Evolutionary conservation across 768 basidiomycete genomes (phyloP).

Genomic region (Serendipita vermifera): DNA sequence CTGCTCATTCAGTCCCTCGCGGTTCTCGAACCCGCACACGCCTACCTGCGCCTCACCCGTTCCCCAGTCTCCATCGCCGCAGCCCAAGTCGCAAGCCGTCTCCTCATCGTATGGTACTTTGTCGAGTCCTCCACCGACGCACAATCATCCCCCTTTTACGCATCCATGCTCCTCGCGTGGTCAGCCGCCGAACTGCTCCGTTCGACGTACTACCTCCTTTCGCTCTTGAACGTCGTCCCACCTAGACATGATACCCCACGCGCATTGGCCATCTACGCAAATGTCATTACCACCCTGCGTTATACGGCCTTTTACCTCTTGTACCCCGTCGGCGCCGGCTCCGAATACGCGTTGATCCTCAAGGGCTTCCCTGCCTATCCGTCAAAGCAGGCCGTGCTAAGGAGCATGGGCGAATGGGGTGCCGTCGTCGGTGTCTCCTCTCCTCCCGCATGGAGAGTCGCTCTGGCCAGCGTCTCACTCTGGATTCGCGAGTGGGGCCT

Average conservation of each 20-base stretch:
- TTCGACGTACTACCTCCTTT: conserved; percentile 73
- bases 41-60: conserved; percentile 62
- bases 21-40: conserved; percentile 71
- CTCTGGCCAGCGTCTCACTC: conserved; percentile 7
- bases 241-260: conserved; percentile 5
- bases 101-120: conserved; percentile 80
- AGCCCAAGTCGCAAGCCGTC: conserved; percentile 67
- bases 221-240: conserved; percentile 43
- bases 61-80: conserved; percentile 61
- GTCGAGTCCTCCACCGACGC: conserved; percentile 39
- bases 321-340: conserved; percentile 86
- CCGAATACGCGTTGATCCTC: conserved; percentile 68
- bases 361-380: conserved; percentile 53
- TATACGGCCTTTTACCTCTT: conserved; percentile 93
- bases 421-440: neutral
- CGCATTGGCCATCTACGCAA: neutral
- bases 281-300: conserved; percentile 49
- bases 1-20: conserved; percentile 76
- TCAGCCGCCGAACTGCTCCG: conserved; percentile 82
- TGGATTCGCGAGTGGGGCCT: conserved; percentile 2
- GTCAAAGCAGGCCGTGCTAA: conserved; percentile 12
- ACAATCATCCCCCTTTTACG: conserved; percentile 63
- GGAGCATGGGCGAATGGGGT: neutral
- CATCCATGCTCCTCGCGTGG: conserved; percentile 90
- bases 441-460: conserved; percentile 11